Conservation (phyloP, 768 basidiomycete genomes). For the Hygrophorus pudorinus region DNA sequence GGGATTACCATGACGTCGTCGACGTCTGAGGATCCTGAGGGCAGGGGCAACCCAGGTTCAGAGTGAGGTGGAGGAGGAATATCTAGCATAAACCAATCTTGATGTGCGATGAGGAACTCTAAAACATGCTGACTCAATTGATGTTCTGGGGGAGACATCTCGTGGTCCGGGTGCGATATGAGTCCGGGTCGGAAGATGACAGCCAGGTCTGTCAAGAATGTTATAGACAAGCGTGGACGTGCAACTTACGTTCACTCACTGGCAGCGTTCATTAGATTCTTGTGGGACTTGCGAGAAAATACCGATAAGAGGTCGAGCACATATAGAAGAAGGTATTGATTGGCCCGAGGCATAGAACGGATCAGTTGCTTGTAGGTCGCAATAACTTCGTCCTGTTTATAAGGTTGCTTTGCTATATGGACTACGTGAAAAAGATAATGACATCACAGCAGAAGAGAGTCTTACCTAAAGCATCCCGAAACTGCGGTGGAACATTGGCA, state of each 20-base stretch:
- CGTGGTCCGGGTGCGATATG: slow-evolving; percentile 81
- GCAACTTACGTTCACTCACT: slow-evolving; percentile 45
- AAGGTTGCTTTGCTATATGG: slow-evolving; percentile 50
- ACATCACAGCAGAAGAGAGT: neutral
- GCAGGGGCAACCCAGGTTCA: slow-evolving; percentile 11
- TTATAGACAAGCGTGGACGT: neutral
- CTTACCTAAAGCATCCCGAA: slow-evolving; percentile 71
- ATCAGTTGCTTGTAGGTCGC: slow-evolving; percentile 79
- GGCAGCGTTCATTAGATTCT: slow-evolving; percentile 91
- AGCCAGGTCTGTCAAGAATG: slow-evolving; percentile 61
- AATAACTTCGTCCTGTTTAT: slow-evolving; percentile 64
- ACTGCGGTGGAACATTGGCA: slow-evolving; percentile 32
- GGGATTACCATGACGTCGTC: slow-evolving; percentile 35
- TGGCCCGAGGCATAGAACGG: slow-evolving; percentile 71
- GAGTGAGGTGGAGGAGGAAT: slow-evolving; percentile 58
- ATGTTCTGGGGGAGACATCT: slow-evolving; percentile 80
- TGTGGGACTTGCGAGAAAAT: slow-evolving; percentile 82
- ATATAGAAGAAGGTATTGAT: slow-evolving; percentile 95
- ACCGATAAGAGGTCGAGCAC: slow-evolving; percentile 94
- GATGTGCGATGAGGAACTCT: slow-evolving; percentile 93
- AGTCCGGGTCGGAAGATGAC: slow-evolving; percentile 96
- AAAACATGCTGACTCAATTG: slow-evolving; percentile 81
- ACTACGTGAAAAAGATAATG: slow-evolving; percentile 11
- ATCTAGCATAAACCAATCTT: slow-evolving; percentile 91
- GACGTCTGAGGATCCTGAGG: slow-evolving; percentile 24